phyloP scores from a whole-genome alignment of 1,284 basidiomycete species.

The Malassezia pachydermatis region DNA sequence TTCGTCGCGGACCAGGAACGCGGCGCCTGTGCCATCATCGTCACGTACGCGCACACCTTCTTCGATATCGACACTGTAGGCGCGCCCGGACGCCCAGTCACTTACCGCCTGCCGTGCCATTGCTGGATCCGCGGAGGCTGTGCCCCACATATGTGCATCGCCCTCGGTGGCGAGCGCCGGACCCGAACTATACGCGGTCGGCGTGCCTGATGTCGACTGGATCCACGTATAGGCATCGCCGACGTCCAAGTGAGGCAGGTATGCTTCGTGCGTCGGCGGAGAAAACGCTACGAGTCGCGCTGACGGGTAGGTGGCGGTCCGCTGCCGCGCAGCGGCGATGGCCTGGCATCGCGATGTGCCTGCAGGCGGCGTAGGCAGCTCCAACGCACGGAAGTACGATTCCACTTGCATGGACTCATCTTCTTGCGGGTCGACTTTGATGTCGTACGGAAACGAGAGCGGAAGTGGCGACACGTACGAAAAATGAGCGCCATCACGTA shows the following conservation, averaged over 20 bases:
- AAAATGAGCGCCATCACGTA: constrained; percentile 61
- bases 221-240: constrained; percentile 66
- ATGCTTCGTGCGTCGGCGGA: constrained; percentile 60
- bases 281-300: constrained; percentile 57
- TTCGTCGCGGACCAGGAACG: constrained; percentile 20
- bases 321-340: constrained; percentile 4
- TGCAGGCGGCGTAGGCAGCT: constrained; percentile 22
- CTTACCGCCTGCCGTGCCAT: constrained; percentile 13
- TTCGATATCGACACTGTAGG: constrained; percentile 1
- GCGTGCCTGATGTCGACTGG: constrained; percentile 50
- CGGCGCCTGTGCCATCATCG: constrained; percentile 22
- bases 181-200: constrained; percentile 35
- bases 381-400: constrained; percentile 27
- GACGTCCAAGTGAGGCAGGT: constrained; percentile 72
- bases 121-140: not conserved
- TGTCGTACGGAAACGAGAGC: constrained; percentile 71
- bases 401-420: constrained; percentile 27
- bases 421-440: constrained; percentile 49
- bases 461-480: constrained; percentile 73
- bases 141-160: not conserved
- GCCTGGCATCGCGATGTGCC: not conserved
- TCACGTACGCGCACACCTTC: constrained; percentile 5
- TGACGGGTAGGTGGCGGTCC: constrained; percentile 28
- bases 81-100: constrained; percentile 18
- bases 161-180: constrained; percentile 16